Conservation (phyloP, 768 basidiomycete genomes). For the Leccinum rimulosum region DNA sequence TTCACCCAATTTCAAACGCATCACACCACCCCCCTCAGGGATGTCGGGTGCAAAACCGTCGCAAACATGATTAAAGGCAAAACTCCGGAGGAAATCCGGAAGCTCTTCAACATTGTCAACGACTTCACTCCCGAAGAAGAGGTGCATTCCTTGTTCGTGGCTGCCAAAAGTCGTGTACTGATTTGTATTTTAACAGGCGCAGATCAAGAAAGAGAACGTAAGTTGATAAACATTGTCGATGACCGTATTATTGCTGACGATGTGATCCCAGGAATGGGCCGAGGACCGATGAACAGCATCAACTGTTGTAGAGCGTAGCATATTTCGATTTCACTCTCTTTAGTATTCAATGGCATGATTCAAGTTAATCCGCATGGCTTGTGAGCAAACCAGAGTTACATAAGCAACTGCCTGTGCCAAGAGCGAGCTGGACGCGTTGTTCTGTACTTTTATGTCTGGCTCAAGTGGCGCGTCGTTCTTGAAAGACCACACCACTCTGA, state of each 20-base stretch:
- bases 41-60: slow-evolving; percentile 97
- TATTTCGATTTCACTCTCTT: slow-evolving; percentile 18
- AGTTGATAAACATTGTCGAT: slow-evolving; percentile 32
- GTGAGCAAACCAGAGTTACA: slow-evolving; percentile 12
- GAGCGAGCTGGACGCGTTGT: slow-evolving; percentile 2
- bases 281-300: slow-evolving; percentile 69
- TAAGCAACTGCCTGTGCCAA: slow-evolving; percentile 14
- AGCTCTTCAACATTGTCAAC: slow-evolving; percentile 96
- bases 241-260: slow-evolving; percentile 16
- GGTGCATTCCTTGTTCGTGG: slow-evolving; percentile 43
- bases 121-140: slow-evolving; percentile 99
- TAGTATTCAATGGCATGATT: slow-evolving; percentile 18
- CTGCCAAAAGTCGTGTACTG: slow-evolving; percentile 1
- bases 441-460: neutral
- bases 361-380: slow-evolving; percentile 19
- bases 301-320: slow-evolving; percentile 23
- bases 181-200: slow-evolving; percentile 52
- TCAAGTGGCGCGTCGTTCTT: neutral
- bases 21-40: slow-evolving; percentile 48
- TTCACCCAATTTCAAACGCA: slow-evolving; percentile 1
- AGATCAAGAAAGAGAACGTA: slow-evolving; percentile 99
- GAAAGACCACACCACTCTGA: neutral
- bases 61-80: slow-evolving; percentile 99
- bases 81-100: slow-evolving; percentile 98
- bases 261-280: slow-evolving; percentile 74